phyloP scores from a whole-genome alignment of 2,329 filamentous ascomycete species.

The Eutypella sp. region DNA sequence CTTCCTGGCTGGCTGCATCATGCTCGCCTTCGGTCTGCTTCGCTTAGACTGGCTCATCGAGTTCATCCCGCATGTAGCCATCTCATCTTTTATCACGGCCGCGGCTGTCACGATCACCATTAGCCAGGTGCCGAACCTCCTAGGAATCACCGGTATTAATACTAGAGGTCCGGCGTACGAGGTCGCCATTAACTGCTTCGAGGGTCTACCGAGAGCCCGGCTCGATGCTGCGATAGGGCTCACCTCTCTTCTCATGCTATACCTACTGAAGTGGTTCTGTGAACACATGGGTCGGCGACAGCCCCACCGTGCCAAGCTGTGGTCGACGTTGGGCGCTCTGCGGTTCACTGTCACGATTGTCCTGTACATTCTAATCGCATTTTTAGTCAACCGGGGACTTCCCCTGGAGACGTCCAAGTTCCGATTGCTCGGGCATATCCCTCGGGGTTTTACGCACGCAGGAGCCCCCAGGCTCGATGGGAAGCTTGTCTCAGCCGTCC shows the following conservation, averaged over 20 bases:
- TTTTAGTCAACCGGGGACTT: constrained; percentile 55
- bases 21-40: constrained; percentile 41
- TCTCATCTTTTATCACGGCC: constrained; percentile 46
- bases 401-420: constrained; percentile 47
- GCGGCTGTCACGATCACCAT: constrained; percentile 47
- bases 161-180: constrained; percentile 40
- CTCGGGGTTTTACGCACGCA: constrained; percentile 63
- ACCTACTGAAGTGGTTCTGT: constrained; percentile 58
- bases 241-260: constrained; percentile 61
- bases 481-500: constrained; percentile 52
- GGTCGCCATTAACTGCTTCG: constrained; percentile 39
- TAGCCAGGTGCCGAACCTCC: constrained; percentile 38
- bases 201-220: constrained; percentile 36
- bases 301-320: constrained; percentile 57
- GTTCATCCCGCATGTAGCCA: constrained; percentile 46
- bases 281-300: constrained; percentile 54
- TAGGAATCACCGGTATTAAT: constrained; percentile 41
- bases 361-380: constrained; percentile 71
- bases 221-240: constrained; percentile 71
- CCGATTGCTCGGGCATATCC: constrained; percentile 60
- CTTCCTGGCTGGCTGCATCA: constrained; percentile 38
- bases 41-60: constrained; percentile 47
- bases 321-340: constrained; percentile 70
- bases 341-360: constrained; percentile 72
- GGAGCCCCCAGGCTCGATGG: constrained; percentile 52